phyloP scores from a whole-genome alignment of 441 rosid species.

The Pelargonium cotyledonis region DNA sequence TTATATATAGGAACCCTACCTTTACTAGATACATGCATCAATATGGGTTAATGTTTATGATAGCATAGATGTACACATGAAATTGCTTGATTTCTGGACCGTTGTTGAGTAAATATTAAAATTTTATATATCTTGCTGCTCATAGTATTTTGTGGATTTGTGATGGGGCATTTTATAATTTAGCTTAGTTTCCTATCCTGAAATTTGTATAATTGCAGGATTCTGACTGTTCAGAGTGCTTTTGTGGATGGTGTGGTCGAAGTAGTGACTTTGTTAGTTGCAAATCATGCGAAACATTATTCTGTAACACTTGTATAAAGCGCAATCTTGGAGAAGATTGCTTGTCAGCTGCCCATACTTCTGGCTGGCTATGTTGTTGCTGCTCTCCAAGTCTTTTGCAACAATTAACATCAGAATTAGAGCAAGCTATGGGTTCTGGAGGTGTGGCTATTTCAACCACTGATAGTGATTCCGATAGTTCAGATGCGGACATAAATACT shows the following conservation, averaged over 20 bases:
- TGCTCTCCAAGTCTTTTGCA: slow-evolving; percentile 77
- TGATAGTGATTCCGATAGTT: slow-evolving; percentile 70
- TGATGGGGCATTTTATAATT: not conserved
- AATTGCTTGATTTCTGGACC: not conserved
- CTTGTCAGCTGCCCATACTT: slow-evolving; percentile 52
- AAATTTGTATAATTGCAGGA: slow-evolving; percentile 44
- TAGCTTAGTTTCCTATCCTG: slow-evolving; percentile 6
- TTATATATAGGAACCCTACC: not conserved
- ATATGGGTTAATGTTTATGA: not conserved
- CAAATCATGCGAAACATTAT: slow-evolving; percentile 65
- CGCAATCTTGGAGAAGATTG: slow-evolving; percentile 79
- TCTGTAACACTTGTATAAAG: slow-evolving; percentile 71
- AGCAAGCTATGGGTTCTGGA: slow-evolving; percentile 57
- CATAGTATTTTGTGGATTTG: not conserved
- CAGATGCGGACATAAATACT: slow-evolving; percentile 49
- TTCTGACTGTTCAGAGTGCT: slow-evolving; percentile 55
- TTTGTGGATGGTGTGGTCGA: slow-evolving; percentile 94
- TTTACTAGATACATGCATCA: not conserved
- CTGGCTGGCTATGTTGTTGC: slow-evolving; percentile 83
- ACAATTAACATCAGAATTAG: slow-evolving; percentile 58
- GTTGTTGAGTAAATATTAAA: not conserved
- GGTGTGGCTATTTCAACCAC: slow-evolving; percentile 49
- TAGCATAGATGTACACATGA: not conserved
- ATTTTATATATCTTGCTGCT: slow-evolving; percentile 3
- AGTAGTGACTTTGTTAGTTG: slow-evolving; percentile 66